Conservation (phyloP, 352 stramenopile species). For the Globisporangium nunn region DNA sequence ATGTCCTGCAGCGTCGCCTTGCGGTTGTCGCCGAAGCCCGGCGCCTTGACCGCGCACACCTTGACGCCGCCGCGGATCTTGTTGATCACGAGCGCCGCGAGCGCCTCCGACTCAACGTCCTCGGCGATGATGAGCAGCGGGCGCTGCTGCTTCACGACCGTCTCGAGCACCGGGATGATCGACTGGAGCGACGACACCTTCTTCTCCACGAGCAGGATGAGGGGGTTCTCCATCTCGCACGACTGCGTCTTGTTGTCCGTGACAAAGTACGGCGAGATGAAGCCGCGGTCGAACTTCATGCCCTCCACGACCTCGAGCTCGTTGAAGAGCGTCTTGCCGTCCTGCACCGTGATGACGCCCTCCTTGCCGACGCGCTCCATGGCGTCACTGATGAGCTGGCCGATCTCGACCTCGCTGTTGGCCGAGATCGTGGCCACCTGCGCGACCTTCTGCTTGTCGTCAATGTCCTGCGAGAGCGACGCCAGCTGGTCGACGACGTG, state of each 20-base stretch:
- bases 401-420: constrained; percentile 98
- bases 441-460: constrained; percentile 98
- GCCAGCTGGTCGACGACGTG: constrained; percentile 93
- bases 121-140: constrained; percentile 99
- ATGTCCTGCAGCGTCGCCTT: constrained; percentile 99
- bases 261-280: constrained; percentile 99
- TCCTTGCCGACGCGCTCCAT: constrained; percentile 99
- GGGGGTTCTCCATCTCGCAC: constrained; percentile 98
- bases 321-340: constrained; percentile 99
- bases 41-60: constrained; percentile 99
- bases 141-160: constrained; percentile 94
- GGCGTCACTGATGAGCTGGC: constrained; percentile 96
- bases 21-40: constrained; percentile 99
- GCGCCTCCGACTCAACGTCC: constrained; percentile 98
- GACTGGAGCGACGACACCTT: constrained; percentile 96
- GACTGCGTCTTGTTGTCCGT: constrained; percentile 99
- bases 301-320: constrained; percentile 99
- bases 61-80: constrained; percentile 99
- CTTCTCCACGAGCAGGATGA: constrained; percentile 99
- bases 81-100: constrained; percentile 99
- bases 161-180: constrained; percentile 97
- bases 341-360: constrained; percentile 97
- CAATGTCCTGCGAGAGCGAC: constrained; percentile 96
- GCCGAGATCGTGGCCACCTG: constrained; percentile 99
- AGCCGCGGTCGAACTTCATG: constrained; percentile 99